Conservation (phyloP, 192 early-diverging fungal species). For the Umbelopsis isabellina region DNA sequence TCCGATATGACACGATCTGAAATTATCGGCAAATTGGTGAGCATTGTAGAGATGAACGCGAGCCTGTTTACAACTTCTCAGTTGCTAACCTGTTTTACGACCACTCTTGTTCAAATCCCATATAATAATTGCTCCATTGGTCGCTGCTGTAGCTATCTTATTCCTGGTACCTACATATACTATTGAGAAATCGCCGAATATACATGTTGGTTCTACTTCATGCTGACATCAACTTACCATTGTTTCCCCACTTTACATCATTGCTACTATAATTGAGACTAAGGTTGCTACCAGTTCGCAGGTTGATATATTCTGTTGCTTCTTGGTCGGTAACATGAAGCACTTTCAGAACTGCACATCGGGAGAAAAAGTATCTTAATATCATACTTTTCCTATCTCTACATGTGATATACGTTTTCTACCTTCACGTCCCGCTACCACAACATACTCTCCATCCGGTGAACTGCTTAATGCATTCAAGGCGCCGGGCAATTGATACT, state of each 20-base stretch:
- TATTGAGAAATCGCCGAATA: constrained; percentile 8
- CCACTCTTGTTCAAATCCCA: constrained; percentile 66
- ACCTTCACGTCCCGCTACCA: constrained; percentile 75
- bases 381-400: not conserved
- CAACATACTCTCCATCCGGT: constrained; percentile 62
- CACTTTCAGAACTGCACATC: constrained; percentile 67
- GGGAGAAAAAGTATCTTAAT: not conserved
- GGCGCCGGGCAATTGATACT: constrained; percentile 38
- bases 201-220: not conserved
- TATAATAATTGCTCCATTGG: constrained; percentile 71
- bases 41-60: not conserved
- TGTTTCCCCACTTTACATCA: constrained; percentile 83
- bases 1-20: constrained; percentile 68
- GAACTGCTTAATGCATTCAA: constrained; percentile 61
- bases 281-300: constrained; percentile 60
- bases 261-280: constrained; percentile 63
- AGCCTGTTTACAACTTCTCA: not conserved
- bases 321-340: constrained; percentile 55
- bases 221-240: constrained; percentile 35
- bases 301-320: constrained; percentile 65
- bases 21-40: not conserved
- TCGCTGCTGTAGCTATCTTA: constrained; percentile 72
- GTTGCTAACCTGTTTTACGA: constrained; percentile 48
- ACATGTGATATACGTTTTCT: not conserved
- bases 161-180: constrained; percentile 52